A percentile compares a stretch with the other conserved stretches of the same genome.
Conservation (phyloP, 2,329 filamentous ascomycete species). For the Cryoendolithus antarcticus region DNA sequence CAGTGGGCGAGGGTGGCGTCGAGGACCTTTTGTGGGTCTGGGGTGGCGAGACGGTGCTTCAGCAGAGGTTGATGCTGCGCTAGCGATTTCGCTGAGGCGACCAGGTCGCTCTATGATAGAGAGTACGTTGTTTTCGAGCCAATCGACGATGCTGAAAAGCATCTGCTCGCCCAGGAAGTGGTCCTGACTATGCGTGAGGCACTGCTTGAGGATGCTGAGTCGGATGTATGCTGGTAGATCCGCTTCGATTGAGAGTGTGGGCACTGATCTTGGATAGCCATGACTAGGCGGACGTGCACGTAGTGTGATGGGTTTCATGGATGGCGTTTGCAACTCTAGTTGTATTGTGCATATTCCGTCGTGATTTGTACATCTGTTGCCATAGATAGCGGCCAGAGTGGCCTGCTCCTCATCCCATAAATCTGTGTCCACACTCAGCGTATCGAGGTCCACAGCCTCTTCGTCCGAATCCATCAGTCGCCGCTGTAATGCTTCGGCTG, state of each 20-base stretch:
- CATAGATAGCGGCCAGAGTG: conserved; percentile 77
- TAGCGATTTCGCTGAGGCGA: conserved; percentile 69
- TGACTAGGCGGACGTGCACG: conserved; percentile 59
- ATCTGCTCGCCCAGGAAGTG: conserved; percentile 73
- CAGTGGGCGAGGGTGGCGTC: conserved; percentile 42
- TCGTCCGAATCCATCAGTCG: conserved; percentile 43
- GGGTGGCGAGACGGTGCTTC: conserved; percentile 12
- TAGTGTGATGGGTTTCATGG: conserved; percentile 35
- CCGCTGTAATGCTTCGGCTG: conserved; percentile 68
- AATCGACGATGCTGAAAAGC: conserved; percentile 82
- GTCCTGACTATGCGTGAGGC: conserved; percentile 56
- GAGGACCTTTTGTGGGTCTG: conserved; percentile 21
- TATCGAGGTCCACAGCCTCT: conserved; percentile 8
- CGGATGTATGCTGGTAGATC: conserved; percentile 83
- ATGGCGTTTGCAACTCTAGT: conserved; percentile 40
- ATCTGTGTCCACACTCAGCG: conserved; percentile 23
- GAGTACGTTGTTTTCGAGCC: conserved; percentile 76
- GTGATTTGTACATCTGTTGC: conserved; percentile 49
- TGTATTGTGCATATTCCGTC: conserved; percentile 54
- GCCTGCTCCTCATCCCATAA: conserved; percentile 77
- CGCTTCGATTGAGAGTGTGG: conserved; percentile 56
- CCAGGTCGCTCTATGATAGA: conserved; percentile 76
- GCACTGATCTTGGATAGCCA: conserved; percentile 57
- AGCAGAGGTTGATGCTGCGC: conserved; percentile 55
- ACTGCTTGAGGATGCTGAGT: conserved; percentile 70